Evolutionary conservation across 2,329 filamentous ascomycete genomes (phyloP), one percentile per base, ranked within the genome.

Genomic region (Sclerotinia borealis): DNA sequence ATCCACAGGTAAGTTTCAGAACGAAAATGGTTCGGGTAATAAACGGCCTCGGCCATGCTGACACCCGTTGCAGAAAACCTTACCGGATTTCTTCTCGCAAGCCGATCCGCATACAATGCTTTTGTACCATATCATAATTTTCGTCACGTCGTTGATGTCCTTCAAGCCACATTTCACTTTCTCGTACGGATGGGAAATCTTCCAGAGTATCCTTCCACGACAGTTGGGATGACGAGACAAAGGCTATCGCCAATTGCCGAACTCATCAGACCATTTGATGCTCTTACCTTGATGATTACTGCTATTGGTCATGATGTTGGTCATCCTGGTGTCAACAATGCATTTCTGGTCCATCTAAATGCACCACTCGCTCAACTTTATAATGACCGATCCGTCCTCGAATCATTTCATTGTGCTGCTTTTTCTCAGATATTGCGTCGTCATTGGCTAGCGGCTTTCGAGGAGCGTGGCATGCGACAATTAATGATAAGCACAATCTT

Each of bases 121-220:
- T 96, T 96, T 75, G 92, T 97, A 41, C 90, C 93, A 27, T 99
- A 98, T 73, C 95, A 99, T 80, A 99, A 99, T 77, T 99, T 98
- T 75, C 90, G 93, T 61, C 95, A 99, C 76, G 95, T 96, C 27
- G 89, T 97, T 66, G 95, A 99, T 76, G 95, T 99, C 34, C 81
- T 98, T 60, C 93, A 98, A 76, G 96, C 93, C 1, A 86, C 92
- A 4, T 98, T 97, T 75, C 87, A 89, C 77, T 96, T 97, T 73
- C 84, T 98, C 7, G 81, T 97, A 62, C 85, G 86, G 67, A 87
- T 96, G 59, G 90, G 91, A 63, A 85, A 86, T 39, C 79, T 96
- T 56, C 89, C 89, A 17, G 82, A 84, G 7, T 95, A 90, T 76
- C 84, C 83, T 36, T 65, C 70, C 61, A 70, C 71, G 43, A 60